phyloP scores from a whole-genome alignment of 768 basidiomycete species.

The Boletus rufocinnamomeus region DNA sequence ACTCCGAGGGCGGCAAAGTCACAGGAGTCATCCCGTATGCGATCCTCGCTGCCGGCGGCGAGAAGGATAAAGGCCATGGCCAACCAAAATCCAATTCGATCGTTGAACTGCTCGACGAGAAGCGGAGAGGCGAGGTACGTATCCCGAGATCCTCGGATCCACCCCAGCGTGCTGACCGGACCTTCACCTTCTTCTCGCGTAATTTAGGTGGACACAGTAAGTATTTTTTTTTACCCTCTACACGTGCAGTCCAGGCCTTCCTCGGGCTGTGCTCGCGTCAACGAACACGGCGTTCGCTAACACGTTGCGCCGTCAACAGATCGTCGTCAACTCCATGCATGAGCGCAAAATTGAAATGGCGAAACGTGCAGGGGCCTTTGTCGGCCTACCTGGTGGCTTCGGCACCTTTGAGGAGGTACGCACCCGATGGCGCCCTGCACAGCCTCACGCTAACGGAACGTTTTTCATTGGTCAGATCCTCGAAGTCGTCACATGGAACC shows the following conservation, averaged over 20 bases:
- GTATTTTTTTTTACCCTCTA: background rate
- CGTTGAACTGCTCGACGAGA: conserved; percentile 32
- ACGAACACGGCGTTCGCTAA: conserved; percentile 12
- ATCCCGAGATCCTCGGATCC: conserved; percentile 1
- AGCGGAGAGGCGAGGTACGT: conserved; percentile 39
- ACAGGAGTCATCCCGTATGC: conserved; percentile 80
- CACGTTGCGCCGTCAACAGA: conserved; percentile 35
- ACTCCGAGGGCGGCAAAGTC: conserved; percentile 62
- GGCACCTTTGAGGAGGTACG: conserved; percentile 91
- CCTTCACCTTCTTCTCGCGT: background rate
- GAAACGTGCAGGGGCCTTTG: conserved; percentile 71
- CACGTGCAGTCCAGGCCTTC: conserved; percentile 7
- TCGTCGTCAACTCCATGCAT: conserved; percentile 82
- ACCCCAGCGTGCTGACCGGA: conserved; percentile 13
- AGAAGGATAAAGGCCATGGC: conserved; percentile 49
- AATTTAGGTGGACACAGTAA: conserved; percentile 36
- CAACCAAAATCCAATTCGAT: conserved; percentile 21
- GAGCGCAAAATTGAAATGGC: conserved; percentile 94
- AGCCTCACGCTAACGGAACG: conserved; percentile 7
- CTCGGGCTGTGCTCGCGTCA: background rate
- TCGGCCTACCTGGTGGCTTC: conserved; percentile 90
- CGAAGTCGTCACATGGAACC: conserved; percentile 95
- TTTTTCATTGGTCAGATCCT: conserved; percentile 52
- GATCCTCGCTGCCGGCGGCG: conserved; percentile 67
- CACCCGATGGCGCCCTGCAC: background rate